Evolutionary conservation across 1,284 basidiomycete genomes (phyloP).

Genomic region (Fomitiporia mediterranea): DNA sequence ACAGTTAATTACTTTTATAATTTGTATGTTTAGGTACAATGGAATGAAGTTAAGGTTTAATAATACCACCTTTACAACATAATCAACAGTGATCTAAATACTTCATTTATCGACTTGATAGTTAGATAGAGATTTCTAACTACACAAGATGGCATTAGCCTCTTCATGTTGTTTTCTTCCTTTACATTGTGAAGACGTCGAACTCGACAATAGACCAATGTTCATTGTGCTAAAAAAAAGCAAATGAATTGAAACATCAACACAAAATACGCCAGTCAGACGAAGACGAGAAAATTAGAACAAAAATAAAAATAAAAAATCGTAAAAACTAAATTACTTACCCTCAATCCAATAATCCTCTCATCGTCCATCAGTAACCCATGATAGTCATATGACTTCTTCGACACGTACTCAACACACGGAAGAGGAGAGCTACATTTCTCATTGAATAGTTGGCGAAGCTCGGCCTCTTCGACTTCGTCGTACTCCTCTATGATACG

Average conservation of each 20-base stretch:
- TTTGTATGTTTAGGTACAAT: too few relatives aligned
- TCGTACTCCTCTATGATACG: conserved; percentile 8
- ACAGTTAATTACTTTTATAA: too few relatives aligned
- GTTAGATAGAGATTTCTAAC: too few relatives aligned
- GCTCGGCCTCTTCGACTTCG: conserved; percentile 18
- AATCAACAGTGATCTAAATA: too few relatives aligned
- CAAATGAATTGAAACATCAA: not conserved
- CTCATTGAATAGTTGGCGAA: conserved; percentile 29
- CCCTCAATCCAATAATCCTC: conserved; percentile 40
- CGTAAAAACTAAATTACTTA: conserved; percentile 29
- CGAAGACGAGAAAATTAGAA: too few relatives aligned
- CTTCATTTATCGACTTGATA: too few relatives aligned
- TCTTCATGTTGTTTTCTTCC: too few relatives aligned
- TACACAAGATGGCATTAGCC: too few relatives aligned
- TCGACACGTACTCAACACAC: conserved; percentile 32
- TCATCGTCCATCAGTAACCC: conserved; percentile 47
- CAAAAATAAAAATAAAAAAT: not conserved
- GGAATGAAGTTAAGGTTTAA: too few relatives aligned
- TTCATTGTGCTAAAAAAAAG: conserved; percentile 6
- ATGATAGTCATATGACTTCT: conserved; percentile 30
- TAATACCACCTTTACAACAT: too few relatives aligned
- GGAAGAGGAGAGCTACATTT: conserved; percentile 32
- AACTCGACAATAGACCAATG: conserved; percentile 2
- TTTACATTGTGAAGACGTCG: conserved; percentile 17
- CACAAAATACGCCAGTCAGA: not conserved